Evolutionary conservation across 768 basidiomycete genomes (phyloP).

Genomic region (Thelephora ganbajun): DNA sequence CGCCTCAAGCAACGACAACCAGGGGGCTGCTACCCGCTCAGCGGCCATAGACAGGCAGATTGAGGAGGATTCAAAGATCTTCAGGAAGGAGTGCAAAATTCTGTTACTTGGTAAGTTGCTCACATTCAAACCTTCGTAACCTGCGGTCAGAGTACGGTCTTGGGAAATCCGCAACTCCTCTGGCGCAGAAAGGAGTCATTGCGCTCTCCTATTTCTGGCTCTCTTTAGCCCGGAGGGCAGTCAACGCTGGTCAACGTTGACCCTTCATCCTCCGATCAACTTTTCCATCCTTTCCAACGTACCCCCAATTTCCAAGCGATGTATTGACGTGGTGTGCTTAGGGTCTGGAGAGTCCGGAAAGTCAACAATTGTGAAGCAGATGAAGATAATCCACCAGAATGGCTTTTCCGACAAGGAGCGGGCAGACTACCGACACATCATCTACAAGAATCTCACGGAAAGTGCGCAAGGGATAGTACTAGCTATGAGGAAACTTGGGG

Average conservation of each 20-base stretch:
- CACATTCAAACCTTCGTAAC: no score
- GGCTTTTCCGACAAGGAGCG: conserved; percentile 77
- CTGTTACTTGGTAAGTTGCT: conserved; percentile 71
- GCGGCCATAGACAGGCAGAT: conserved; percentile 72
- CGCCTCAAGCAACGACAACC: conserved; percentile 40
- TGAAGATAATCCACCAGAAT: conserved; percentile 96
- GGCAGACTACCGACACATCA: conserved; percentile 57
- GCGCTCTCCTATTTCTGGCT: not conserved
- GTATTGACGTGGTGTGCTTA: conserved; percentile 15
- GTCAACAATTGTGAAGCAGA: conserved; percentile 93
- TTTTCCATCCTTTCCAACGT: not conserved
- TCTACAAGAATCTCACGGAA: conserved; percentile 82
- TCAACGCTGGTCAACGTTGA: no score
- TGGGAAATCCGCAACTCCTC: not conserved
- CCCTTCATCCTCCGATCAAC: not conserved
- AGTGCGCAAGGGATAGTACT: conserved; percentile 76
- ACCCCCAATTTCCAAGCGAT: not conserved
- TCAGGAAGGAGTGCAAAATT: conserved; percentile 86
- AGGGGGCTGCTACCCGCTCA: conserved; percentile 44
- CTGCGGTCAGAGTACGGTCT: not conserved
- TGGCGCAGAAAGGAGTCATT: not conserved
- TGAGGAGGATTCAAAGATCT: conserved; percentile 74
- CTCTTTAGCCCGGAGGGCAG: no score
- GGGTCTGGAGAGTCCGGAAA: conserved; percentile 95
- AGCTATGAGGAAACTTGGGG: conserved; percentile 75